Conservation (phyloP, 2,329 filamentous ascomycete species). For the Thielaviopsis cerberus region DNA sequence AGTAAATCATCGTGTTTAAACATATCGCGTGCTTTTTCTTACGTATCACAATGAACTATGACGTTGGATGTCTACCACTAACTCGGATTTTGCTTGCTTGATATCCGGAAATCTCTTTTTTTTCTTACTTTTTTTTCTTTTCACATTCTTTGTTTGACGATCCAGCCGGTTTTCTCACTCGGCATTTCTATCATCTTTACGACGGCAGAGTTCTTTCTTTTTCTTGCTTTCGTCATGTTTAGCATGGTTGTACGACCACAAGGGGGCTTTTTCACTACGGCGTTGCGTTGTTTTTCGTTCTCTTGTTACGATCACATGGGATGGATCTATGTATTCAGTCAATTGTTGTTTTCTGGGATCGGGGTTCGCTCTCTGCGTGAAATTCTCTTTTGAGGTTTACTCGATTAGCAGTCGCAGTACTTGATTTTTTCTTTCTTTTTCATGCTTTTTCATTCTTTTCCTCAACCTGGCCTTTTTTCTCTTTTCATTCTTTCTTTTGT, state of each 20-base stretch:
- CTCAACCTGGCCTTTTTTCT: not conserved
- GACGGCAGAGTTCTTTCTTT: conserved; percentile 4
- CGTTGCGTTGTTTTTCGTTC: conserved; percentile 11
- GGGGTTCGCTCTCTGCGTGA: conserved; percentile 6
- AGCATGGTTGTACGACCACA: conserved; percentile 11
- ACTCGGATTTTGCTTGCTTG: conserved; percentile 4
- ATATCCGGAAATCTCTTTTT: conserved; percentile 2
- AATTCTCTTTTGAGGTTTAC: conserved; percentile 7
- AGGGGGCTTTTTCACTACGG: conserved; percentile 8
- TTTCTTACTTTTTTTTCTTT: conserved; percentile 2
- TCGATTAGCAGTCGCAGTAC: conserved; percentile 10
- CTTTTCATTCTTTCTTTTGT: conserved; percentile 6
- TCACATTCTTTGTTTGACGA: conserved; percentile 2
- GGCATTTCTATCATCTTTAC: conserved; percentile 2
- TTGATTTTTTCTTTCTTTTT: conserved; percentile 6
- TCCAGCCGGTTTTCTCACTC: conserved; percentile 3
- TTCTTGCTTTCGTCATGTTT: conserved; percentile 12
- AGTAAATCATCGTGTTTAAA: conserved; percentile 7
- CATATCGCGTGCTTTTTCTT: conserved; percentile 12
- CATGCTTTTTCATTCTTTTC: not conserved
- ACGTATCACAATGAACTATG: conserved; percentile 12
- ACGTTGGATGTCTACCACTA: conserved; percentile 9
- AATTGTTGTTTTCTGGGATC: conserved; percentile 7
- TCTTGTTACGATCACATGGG: conserved; percentile 9
- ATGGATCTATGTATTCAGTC: conserved; percentile 11